Evolutionary conservation across 257 asterid genomes (phyloP).

Genomic region (Craterostigma plantagineum): DNA sequence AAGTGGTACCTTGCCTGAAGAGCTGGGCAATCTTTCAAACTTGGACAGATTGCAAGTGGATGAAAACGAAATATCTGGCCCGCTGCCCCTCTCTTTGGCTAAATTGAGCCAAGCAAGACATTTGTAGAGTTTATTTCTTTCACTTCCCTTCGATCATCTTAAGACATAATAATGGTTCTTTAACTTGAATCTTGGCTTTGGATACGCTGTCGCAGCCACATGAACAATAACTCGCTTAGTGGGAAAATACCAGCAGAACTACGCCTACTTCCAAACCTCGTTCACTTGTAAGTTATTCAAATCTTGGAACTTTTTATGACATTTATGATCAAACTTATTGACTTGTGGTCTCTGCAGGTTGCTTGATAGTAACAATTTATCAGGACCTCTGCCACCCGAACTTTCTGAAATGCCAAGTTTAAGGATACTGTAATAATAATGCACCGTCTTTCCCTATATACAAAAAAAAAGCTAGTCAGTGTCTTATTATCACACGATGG

Average conservation of each 20-base stretch:
- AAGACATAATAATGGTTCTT: neutral
- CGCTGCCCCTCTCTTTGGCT: constrained; percentile 61
- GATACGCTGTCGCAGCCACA: constrained; percentile 52
- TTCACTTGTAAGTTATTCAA: constrained; percentile 70
- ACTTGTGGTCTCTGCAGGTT: constrained; percentile 36
- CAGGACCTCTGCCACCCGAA: constrained; percentile 59
- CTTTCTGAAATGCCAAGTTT: constrained; percentile 5
- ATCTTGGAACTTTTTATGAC: no score
- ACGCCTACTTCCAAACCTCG: constrained; percentile 61
- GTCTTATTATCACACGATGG: constrained; percentile 2
- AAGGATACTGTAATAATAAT: constrained; percentile 5
- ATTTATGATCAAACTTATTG: constrained; percentile 2
- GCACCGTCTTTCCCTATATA: no score
- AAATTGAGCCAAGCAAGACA: constrained; percentile 49
- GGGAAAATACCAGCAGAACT: constrained; percentile 79
- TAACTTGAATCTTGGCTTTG: constrained; percentile 5
- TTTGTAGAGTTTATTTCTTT: constrained; percentile 30
- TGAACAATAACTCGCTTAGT: constrained; percentile 90
- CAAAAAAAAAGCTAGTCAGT: no score
- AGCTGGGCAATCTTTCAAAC: constrained; percentile 68
- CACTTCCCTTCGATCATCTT: constrained; percentile 1
- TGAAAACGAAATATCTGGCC: constrained; percentile 74
- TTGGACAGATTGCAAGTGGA: constrained; percentile 91
- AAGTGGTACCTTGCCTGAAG: constrained; percentile 84
- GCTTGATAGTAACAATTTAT: constrained; percentile 87